Evolutionary conservation across 495 filamentous ascomycete species (phyloP).

Genomic region (Coniosporium apollinis): DNA sequence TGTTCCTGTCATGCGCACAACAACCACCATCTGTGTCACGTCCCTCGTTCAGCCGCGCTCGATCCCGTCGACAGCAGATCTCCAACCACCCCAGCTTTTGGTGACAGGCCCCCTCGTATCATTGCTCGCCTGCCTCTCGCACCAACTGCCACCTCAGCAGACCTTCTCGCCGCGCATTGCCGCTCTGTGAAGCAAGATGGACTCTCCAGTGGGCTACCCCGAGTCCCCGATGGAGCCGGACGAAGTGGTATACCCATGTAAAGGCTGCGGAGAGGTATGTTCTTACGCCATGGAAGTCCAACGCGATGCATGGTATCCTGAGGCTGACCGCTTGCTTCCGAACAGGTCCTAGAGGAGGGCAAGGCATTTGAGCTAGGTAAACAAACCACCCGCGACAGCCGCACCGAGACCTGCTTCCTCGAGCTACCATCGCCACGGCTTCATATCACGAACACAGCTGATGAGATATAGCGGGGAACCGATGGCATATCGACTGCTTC

Average conservation of each 20-base stretch:
- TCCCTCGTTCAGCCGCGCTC: too few relatives aligned
- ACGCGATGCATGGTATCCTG: neutral
- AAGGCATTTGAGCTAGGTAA: slow-evolving; percentile 96
- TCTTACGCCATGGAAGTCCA: neutral
- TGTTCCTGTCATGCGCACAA: too few relatives aligned
- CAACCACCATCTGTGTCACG: too few relatives aligned
- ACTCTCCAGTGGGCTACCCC: slow-evolving; percentile 47
- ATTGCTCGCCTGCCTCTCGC: too few relatives aligned
- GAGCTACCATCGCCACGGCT: neutral
- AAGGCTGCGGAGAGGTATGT: slow-evolving; percentile 88
- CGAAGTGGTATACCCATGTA: slow-evolving; percentile 79
- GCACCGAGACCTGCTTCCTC: slow-evolving; percentile 4
- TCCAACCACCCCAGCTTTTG: too few relatives aligned
- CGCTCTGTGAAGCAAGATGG: too few relatives aligned
- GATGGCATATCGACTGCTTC: slow-evolving; percentile 99
- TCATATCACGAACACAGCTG: slow-evolving; percentile 4
- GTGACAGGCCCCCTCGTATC: too few relatives aligned
- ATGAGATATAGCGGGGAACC: slow-evolving; percentile 81
- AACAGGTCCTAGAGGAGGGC: slow-evolving; percentile 86
- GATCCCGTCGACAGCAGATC: too few relatives aligned
- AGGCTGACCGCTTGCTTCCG: slow-evolving; percentile 13
- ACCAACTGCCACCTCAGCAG: too few relatives aligned
- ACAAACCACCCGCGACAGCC: slow-evolving; percentile 20
- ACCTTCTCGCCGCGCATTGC: too few relatives aligned
- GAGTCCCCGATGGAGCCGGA: slow-evolving; percentile 78